phyloP scores from a whole-genome alignment of 805 yeast species.

The Yarrowia hollandica region DNA sequence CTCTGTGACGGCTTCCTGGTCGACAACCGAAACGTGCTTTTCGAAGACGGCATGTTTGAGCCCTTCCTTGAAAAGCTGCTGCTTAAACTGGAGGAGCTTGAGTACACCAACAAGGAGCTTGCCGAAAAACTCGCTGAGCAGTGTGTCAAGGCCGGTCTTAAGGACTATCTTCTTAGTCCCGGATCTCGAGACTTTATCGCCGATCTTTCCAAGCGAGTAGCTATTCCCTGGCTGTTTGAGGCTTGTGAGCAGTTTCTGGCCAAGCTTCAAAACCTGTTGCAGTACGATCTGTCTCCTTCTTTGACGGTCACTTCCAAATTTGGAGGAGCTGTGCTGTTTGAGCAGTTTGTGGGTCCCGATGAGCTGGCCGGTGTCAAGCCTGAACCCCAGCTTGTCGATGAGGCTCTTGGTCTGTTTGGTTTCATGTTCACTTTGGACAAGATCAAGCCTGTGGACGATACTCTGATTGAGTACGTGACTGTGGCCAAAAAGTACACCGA shows the following conservation, averaged over 20 bases:
- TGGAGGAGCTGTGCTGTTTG: conserved; percentile 24
- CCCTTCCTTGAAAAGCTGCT: conserved; percentile 8
- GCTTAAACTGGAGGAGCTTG: background rate
- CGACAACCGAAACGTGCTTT: background rate
- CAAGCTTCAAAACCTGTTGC: background rate
- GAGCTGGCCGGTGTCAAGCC: conserved; percentile 25
- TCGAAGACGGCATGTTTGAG: conserved; percentile 26
- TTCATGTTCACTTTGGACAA: conserved; percentile 20
- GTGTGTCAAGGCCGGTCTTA: conserved; percentile 15
- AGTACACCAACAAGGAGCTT: conserved; percentile 16
- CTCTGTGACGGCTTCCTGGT: conserved; percentile 23
- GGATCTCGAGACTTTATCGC: conserved; percentile 15
- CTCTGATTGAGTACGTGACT: conserved; percentile 17
- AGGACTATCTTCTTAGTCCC: conserved; percentile 3
- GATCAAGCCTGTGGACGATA: conserved; percentile 15
- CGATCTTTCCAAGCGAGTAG: conserved; percentile 6
- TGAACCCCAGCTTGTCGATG: background rate
- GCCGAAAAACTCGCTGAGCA: background rate
- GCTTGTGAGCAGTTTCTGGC: background rate
- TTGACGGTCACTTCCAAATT: conserved; percentile 11
- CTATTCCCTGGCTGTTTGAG: conserved; percentile 14
- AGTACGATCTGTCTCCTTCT: conserved; percentile 18
- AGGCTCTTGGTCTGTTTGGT: conserved; percentile 21
- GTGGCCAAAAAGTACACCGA: conserved; percentile 20
- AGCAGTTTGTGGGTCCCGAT: conserved; percentile 22